Conservation (phyloP, 345 rosid species). For the Gynandropsis gynandra region DNA sequence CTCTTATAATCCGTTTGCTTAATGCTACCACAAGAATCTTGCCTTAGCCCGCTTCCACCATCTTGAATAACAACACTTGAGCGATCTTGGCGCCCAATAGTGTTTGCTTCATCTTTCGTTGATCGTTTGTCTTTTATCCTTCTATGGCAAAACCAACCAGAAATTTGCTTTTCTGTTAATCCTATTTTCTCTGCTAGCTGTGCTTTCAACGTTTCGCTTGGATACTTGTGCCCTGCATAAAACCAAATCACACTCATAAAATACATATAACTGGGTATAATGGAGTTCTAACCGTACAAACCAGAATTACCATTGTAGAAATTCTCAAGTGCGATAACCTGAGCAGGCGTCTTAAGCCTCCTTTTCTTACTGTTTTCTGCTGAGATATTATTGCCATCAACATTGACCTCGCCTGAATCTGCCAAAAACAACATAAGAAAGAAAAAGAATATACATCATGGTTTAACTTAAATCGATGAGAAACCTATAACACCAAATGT, state of each 20-base stretch:
- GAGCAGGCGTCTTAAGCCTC: slow-evolving; percentile 64
- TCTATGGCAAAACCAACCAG: slow-evolving; percentile 98
- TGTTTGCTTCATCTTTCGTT: slow-evolving; percentile 46
- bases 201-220: slow-evolving; percentile 67
- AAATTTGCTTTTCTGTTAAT: slow-evolving; percentile 88
- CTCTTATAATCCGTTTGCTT: slow-evolving; percentile 60
- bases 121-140: slow-evolving; percentile 76
- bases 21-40: slow-evolving; percentile 96
- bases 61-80: slow-evolving; percentile 79
- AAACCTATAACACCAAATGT: no score
- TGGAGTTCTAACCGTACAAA: slow-evolving; percentile 15
- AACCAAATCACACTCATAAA: slow-evolving; percentile 10
- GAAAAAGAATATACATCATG: slow-evolving; percentile 5
- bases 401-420: slow-evolving; percentile 58
- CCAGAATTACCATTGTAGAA: slow-evolving; percentile 59
- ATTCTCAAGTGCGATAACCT: slow-evolving; percentile 66
- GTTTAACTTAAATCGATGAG: no score
- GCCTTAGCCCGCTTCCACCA: slow-evolving; percentile 69
- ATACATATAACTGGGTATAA: slow-evolving; percentile 6
- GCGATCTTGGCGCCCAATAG: slow-evolving; percentile 66
- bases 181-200: slow-evolving; percentile 59
- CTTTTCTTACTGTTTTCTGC: slow-evolving; percentile 53
- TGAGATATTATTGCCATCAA: slow-evolving; percentile 53
- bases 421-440: slow-evolving; percentile 21
- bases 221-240: slow-evolving; percentile 67